Percentiles rank a stretch among this genome's conserved stretches.
phyloP scores from a whole-genome alignment of 2,329 filamentous ascomycete species.

The Fusarium sp. region DNA sequence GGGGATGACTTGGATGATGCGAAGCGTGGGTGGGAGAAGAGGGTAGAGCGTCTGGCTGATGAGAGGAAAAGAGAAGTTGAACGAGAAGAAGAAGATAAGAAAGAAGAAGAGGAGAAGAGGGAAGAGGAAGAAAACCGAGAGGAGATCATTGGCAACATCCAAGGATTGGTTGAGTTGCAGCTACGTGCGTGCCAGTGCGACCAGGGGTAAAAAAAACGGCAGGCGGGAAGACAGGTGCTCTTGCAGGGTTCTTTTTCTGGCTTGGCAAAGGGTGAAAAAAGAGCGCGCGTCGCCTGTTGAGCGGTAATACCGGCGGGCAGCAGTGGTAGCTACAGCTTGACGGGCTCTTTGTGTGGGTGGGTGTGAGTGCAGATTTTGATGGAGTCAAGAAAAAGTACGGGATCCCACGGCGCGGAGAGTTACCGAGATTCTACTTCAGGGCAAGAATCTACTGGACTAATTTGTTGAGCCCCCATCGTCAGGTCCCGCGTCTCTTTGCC shows the following conservation, averaged over 20 bases:
- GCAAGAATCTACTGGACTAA: background rate
- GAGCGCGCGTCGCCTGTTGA: background rate
- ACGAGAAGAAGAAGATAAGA: constrained; percentile 13
- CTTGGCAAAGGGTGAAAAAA: background rate
- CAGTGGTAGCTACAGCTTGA: background rate
- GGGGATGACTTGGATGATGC: constrained; percentile 19
- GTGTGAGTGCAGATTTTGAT: constrained; percentile 7
- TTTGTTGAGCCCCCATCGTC: constrained; percentile 29
- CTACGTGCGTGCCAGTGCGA: background rate
- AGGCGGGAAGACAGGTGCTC: constrained; percentile 5
- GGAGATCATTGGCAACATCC: constrained; percentile 41
- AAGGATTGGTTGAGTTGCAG: constrained; percentile 13
- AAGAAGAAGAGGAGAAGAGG: constrained; percentile 15
- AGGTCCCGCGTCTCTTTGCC: background rate
- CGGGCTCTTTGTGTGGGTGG: background rate
- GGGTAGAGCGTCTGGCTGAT: background rate
- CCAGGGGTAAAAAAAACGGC: constrained; percentile 18
- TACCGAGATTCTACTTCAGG: constrained; percentile 17
- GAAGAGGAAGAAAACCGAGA: constrained; percentile 37
- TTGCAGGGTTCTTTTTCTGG: constrained; percentile 15
- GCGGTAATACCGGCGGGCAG: background rate
- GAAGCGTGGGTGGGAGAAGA: constrained; percentile 19
- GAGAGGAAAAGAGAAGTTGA: background rate
- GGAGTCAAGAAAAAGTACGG: background rate
- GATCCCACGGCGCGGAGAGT: constrained; percentile 18